Conservation (phyloP, 2,329 filamentous ascomycete genomes). For the Fusarium pseudonygamai region DNA sequence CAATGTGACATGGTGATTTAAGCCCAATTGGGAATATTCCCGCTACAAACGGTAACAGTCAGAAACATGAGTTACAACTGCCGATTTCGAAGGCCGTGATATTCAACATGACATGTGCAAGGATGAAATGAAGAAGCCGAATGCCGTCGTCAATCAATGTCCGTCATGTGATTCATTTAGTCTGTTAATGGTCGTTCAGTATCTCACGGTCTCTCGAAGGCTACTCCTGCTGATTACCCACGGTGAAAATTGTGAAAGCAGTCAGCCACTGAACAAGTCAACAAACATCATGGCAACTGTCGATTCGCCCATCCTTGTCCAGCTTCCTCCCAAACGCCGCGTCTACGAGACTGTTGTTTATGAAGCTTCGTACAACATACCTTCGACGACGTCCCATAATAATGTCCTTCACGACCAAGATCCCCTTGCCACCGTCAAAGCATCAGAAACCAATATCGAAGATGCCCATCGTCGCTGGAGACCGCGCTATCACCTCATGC, state of each 20-base stretch:
- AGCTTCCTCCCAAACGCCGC: neutral
- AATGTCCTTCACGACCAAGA: neutral
- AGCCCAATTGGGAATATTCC: neutral
- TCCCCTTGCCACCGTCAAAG: neutral
- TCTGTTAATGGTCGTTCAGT: neutral
- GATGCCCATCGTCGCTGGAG: neutral
- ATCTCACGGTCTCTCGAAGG: neutral
- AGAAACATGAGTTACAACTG: neutral
- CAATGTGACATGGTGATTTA: neutral
- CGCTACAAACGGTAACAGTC: neutral
- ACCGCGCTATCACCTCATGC: neutral
- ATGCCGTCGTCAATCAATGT: neutral
- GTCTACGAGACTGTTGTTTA: neutral
- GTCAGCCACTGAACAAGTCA: no score
- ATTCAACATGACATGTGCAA: neutral
- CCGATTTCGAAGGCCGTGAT: neutral
- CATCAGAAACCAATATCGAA: neutral
- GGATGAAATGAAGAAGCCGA: neutral
- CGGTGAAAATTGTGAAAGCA: neutral
- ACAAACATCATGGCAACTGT: neutral
- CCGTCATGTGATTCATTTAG: neutral
- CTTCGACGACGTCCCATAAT: neutral
- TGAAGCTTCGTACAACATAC: rapidly evolving
- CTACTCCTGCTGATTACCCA: neutral
- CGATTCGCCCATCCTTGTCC: neutral